Base-by-base conservation (phyloP, 805 yeast species). In the Spathaspora passalidarum region DNA sequence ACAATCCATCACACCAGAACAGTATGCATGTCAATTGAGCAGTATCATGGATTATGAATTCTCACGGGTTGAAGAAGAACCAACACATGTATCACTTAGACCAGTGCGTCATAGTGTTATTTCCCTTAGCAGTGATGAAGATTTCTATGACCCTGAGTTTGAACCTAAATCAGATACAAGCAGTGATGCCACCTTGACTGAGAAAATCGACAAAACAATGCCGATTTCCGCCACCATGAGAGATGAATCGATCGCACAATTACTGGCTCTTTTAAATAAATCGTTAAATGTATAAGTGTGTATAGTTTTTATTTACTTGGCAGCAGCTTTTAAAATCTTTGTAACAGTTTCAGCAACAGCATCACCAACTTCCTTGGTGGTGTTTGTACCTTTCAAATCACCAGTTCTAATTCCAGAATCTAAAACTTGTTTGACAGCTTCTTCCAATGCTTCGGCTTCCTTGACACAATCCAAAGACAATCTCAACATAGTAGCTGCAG, bases 401-500 rank as follows among this genome's bases (percentile, higher is more conserved):
- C 86, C 97, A 43, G 99, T 94, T 75, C 91, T 86, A 52, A 92
- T 68, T 53, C 95, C 96, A 26, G 77, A 56, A 61, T 90, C 97
- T 49, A 94, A 73, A 32, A 89, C 96, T 51, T 72, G 73, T 51
- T 80, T 80, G 23, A 94, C 98, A 16, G 98, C 98, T 57, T 77
- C 70, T 72, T 92, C 98, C 56, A 94, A 74, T 14, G 90, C 94
- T 49, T 78, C 82, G 54, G 97, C 98, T 67, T 89, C 97, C 52
- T 84, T 81, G 49, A 79, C 79, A 61, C 89, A 70, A 63, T 88
- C 84, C 64, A 94, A 80, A 16, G 97, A 90, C 52, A 94, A 79
- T 60, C 92, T 82, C 71, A 94, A 79, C 98, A 94, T 94, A 96
- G 94, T 87, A 25, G 98, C 98, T 10, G 88, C 96, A 20, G 97